Evolutionary conservation across 2,329 filamentous ascomycete genomes (phyloP), one percentile per base, ranked within the genome.

Genomic region (Sporothrix protearum): DNA sequence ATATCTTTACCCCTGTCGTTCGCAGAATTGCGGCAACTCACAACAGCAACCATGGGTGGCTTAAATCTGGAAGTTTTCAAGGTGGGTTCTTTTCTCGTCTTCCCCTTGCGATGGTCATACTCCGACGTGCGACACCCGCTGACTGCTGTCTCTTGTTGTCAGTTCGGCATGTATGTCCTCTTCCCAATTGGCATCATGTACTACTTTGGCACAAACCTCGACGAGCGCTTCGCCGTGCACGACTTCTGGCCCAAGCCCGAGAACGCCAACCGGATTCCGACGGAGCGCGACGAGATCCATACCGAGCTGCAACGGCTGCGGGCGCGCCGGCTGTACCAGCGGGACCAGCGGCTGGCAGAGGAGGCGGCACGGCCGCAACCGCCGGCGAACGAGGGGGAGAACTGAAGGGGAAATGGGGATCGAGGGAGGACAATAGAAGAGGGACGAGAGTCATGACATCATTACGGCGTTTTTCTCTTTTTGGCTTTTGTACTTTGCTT

Each of bases 111-210:
- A 22, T 22, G 16, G 7, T 7, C 7, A 28, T 6, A 19, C 39
- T 7, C 10, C 19, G 10, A 3, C 45, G 6, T 55, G 2, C 14
- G 9, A 22, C 36, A n/a, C 36, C 25, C 10, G 6, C 51, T 51
- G n/a, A 59, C 70, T 36, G 28, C 19, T n/a, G 22, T 33, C 3
- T 69, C 55, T 71, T 30, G n/a, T 45, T 36, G 55, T 1, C 74
- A 97, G 95, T 99, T 99, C 81, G 94, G 95, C 84, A 92, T 96
- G 87, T 99, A 99, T 85, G 91, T 99, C 84, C 91, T 97, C 87
- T 99, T 99, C 83, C 96, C 96, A 22, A 98, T 99, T 78, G 94
- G 93, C 77, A 94, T 96, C 85, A 99, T 99, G 96, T 98, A 96
- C 86, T 99, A 99, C 85, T 99, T 98, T 82, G 96, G 96, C 80